Conservation (phyloP, 2,329 filamentous ascomycete species). For the Nannizzia gypsea region DNA sequence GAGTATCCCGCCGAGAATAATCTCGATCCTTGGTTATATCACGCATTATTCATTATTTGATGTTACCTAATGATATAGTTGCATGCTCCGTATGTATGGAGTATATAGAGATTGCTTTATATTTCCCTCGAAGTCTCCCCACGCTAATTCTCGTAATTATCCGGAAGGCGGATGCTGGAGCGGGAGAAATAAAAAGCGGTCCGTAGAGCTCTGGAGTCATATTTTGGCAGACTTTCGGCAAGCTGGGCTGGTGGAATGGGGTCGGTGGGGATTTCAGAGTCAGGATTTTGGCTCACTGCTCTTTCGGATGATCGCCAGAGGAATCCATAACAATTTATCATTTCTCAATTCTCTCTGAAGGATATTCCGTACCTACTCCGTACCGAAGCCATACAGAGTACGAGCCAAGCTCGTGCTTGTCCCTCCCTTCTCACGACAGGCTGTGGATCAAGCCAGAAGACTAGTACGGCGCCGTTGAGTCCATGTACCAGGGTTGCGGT, state of each 20-base stretch:
- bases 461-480: constrained; percentile 1
- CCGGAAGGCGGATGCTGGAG: neutral
- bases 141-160: neutral
- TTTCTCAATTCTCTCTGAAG: neutral
- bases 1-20: neutral
- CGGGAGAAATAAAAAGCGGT: neutral
- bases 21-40: neutral
- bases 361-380: neutral
- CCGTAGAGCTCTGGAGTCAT: neutral
- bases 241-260: neutral
- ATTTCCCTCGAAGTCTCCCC: neutral
- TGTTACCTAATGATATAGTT: neutral
- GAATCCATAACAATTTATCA: neutral
- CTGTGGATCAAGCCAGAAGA: neutral
- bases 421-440: neutral
- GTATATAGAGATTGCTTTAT: neutral
- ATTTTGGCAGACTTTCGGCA: neutral
- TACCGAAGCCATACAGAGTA: too few relatives aligned
- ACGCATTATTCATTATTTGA: neutral
- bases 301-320: neutral
- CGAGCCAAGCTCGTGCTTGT: neutral
- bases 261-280: neutral
- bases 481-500: constrained; percentile 1
- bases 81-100: too few relatives aligned
- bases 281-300: neutral